Evolutionary conservation across 108 stramenopile genomes (phyloP), one percentile per base, ranked within the genome.

Genomic region (Skeletonema grethae): DNA sequence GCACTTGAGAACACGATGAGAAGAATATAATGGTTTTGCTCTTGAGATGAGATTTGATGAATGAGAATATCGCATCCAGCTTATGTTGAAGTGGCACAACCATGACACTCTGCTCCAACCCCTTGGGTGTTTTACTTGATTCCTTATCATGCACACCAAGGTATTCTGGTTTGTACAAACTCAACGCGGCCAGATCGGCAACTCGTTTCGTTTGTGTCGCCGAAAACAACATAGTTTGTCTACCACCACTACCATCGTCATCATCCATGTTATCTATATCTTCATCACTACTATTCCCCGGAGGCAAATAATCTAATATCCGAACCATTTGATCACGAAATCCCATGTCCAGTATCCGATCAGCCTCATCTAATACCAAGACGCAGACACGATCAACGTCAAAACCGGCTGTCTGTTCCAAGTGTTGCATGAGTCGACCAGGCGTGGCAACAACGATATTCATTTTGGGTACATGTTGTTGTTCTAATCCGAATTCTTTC

Each of bases 171-270:
- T 80, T 70, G 46, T 87, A 76, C 18, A 99, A 81, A 57, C 90
- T 90, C 32, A 99, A 70, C 3, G 97, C 92, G n/a, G 97, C 97
- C 59, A 99, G 79, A 74, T 99, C 97, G 39, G 95, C 87, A 22
- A 99, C 99, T 66, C 95, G 93, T 65, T 91, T 93, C 4, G 99
- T 98, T 79, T 99, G 98, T 7, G 99, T 99, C 12, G 99, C 99
- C n/a, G 90, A 92, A 82, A 98, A 99, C 12, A 99, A 85, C 67
- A 99, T 85, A 30, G 99, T 99, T 73, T 99, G 99, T 22, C 99
- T 72, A 64, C 75, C 67, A 15, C 41, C 18, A 29, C 68, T 53
- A 46, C 34, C 41, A 55, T 57, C 20, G 60, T 69, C 61, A 66
- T 65, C 73, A 58, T 75, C 50, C 71, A 76, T 58, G 22, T 45